Evolutionary conservation across 129 eudicot genomes (phyloP).

Genomic region (Mikania micrantha): DNA sequence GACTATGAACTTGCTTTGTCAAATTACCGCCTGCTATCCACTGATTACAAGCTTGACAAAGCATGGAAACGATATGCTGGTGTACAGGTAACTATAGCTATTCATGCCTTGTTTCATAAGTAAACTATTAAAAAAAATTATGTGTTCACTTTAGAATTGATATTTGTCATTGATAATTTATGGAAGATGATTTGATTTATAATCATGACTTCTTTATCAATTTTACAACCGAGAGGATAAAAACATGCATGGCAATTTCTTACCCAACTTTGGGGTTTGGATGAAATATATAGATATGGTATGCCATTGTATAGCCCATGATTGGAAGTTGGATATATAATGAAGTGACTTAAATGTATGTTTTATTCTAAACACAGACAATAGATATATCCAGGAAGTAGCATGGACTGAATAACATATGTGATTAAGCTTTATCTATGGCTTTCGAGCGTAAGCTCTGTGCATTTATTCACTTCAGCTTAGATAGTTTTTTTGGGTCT

Average conservation of each 20-base stretch:
- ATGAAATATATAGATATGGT: background rate
- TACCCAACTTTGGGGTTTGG: background rate
- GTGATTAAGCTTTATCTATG: conserved; percentile 3
- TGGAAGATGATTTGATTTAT: background rate
- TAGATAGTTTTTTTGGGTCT: background rate
- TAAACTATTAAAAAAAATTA: background rate
- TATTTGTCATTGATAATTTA: background rate
- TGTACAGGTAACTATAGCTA: conserved; percentile 60
- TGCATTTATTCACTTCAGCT: background rate
- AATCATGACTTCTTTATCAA: background rate
- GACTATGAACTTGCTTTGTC: conserved; percentile 97
- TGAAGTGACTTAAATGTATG: background rate
- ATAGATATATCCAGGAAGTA: background rate
- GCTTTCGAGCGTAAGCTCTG: background rate
- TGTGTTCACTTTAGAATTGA: conserved; percentile 3
- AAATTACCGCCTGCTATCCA: conserved; percentile 83
- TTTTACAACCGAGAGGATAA: background rate
- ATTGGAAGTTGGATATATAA: conserved; percentile 6
- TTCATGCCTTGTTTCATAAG: background rate
- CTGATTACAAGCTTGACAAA: conserved; percentile 96
- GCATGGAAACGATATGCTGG: conserved; percentile 99
- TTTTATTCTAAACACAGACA: background rate
- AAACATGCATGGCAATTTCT: background rate
- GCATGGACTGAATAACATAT: conserved; percentile 2
- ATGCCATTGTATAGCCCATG: background rate